Base-by-base conservation (phyloP, 345 rosid species). In the Eucalyptus caleyi region DNA sequence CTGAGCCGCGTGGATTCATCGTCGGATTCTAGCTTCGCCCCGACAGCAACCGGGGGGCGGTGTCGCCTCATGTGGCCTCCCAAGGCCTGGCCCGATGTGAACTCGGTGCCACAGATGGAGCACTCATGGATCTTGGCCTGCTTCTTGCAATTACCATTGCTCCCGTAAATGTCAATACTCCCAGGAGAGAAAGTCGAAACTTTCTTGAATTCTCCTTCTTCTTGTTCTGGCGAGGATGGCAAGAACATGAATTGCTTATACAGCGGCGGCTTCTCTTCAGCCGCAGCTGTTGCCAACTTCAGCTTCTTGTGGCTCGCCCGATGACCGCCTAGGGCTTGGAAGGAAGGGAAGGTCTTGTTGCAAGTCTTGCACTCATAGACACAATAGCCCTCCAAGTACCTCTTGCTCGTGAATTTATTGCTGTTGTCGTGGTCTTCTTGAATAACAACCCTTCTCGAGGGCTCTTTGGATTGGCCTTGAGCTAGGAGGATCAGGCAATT, bases 11-110 rank as follows among this genome's bases (percentile, higher is more conserved):
- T 87, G 40, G 90, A 89, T 82, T 93, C 91, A 9, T 92, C 91
- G n/a, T 91, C 91, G 16, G 91, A 86, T 88, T 89, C 93, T 23
- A 96, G 91, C 91, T 94, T 92, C 30, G 94, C 91, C 91, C 94
- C 91, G 86, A 90, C 90, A 18, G 90, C 87, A 44, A 88, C 87
- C 7, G 87, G 85, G 4, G 89, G 91, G 59, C 99, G 91, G 86
- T 98, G 99, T 89, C 99, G 92, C 92, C 99, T 91, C 99, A 98
- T 98, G 88, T 98, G 99, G 32, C 99, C 99, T 9, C 99, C 99
- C 86, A 98, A 92, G 16, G 99, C 99, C 93, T 98, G 99, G 15
- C 99, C 99, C 0, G 99, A 98, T 11, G 95, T 93, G 69, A 98
- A 98, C 89, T 95, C 99, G 2, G 97, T 96, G 13, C 99, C 99